Evolutionary conservation across 2,329 filamentous ascomycete genomes (phyloP).

Genomic region (Calonectria pseudoreteaudii): DNA sequence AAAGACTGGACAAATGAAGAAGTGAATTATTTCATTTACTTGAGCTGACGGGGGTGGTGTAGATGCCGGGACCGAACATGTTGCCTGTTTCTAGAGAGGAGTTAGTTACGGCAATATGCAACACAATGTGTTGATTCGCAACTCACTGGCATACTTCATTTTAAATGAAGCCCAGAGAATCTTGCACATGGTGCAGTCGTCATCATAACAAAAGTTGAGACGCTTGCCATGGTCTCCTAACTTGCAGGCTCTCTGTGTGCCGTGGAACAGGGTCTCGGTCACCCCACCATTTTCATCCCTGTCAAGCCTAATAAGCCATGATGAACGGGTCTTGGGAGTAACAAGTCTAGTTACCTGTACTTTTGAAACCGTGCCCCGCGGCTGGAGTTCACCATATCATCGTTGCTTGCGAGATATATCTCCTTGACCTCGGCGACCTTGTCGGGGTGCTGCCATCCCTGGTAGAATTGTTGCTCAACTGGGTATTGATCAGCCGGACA

Average conservation of each 20-base stretch:
- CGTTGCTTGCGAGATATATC: background rate
- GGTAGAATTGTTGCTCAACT: background rate
- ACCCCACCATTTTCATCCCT: background rate
- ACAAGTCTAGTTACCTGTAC: background rate
- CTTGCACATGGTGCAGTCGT: slow-evolving; percentile 2
- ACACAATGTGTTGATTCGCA: background rate
- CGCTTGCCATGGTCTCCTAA: background rate
- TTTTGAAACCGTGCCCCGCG: background rate
- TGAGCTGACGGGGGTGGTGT: background rate
- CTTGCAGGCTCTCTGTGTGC: slow-evolving; percentile 2
- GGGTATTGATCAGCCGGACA: background rate
- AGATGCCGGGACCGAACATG: slow-evolving; percentile 22
- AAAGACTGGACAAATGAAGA: background rate
- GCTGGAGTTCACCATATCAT: background rate
- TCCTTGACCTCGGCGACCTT: background rate
- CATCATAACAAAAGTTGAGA: background rate
- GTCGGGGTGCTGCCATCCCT: background rate
- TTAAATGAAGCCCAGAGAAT: slow-evolving; percentile 10
- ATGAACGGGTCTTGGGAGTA: background rate
- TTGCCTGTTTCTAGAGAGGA: background rate
- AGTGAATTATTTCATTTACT: background rate
- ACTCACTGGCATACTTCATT: background rate
- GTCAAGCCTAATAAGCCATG: background rate
- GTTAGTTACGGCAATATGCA: background rate
- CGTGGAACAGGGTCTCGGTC: background rate